phyloP scores from a whole-genome alignment of 2,329 filamentous ascomycete species.

The Trichoderma brevicompactum region DNA sequence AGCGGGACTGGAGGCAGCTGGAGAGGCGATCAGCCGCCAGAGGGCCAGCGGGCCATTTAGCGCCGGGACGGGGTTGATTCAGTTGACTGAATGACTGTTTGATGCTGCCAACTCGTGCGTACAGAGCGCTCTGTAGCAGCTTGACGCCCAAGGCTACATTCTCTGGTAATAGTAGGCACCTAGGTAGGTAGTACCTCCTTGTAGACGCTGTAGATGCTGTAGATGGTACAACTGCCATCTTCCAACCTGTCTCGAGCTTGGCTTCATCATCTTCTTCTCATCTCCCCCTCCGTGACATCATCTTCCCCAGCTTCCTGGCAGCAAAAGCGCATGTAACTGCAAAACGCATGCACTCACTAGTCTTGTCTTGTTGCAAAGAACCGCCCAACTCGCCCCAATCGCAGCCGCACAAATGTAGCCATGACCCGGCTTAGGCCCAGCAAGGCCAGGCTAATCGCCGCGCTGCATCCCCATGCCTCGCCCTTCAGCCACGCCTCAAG shows the following conservation, averaged over 20 bases:
- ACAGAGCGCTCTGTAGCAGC: no score
- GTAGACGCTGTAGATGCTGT: no score
- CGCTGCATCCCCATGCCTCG: slow-evolving; percentile 4
- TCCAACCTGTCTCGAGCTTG: no score
- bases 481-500: slow-evolving; percentile 18
- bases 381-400: slow-evolving; percentile 6
- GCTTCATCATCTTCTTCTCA: not conserved
- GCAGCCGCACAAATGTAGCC: not conserved
- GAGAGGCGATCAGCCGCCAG: slow-evolving; percentile 23
- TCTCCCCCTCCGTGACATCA: slow-evolving; percentile 1
- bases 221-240: no score
- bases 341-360: slow-evolving; percentile 9
- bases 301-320: not conserved
- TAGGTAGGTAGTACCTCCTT: no score
- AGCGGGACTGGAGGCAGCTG: slow-evolving; percentile 15
- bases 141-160: no score
- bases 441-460: no score
- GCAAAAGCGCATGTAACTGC: not conserved
- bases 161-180: no score
- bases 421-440: not conserved
- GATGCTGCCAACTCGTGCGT: no score
- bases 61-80: slow-evolving; percentile 2
- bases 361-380: not conserved
- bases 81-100: no score
- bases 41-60: slow-evolving; percentile 14